Base-by-base conservation (phyloP, 1,139 yeast species). In the Cylindricascospora bacillispora region DNA sequence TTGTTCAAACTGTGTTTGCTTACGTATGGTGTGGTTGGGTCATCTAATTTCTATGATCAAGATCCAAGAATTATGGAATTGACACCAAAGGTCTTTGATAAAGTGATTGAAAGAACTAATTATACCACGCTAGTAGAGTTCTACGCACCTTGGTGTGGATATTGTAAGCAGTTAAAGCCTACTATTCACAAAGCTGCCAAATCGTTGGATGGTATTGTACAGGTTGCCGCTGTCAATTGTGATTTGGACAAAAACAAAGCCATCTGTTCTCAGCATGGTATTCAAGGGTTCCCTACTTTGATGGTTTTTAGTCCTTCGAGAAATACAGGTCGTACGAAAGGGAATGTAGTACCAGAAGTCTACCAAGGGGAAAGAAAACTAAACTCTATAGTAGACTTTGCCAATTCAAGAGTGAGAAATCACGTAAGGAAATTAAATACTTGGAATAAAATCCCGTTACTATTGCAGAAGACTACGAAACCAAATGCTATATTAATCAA, bases 121-220 rank as follows among this genome's bases (percentile, higher is more conserved):
- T 80, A 82, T 43, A 78, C 93, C 3, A 60, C 94, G 2, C 60
- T 86, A 5, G 92, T 89, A 13, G 86, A 85, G 56, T 89, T 86
- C 52, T 89, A 89, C 53, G 97, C 97, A 4, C 97, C 97, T 22
- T 89, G 97, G 97, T 89, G 97, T 61, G 85, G 86, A 1, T 73
- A 78, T 49, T 79, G 92, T 46, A 64, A 70, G 39, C 65, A 71
- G 36, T 53, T 79, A 36, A 64, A 66, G 38, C 68, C 70, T 3
- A 62, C 70, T 1, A 78, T 63, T 51, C 61, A 63, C 34, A 77
- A 74, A 45, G 70, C 78, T 13, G 93, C 83, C 9, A 70, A 68
- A 33, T 56, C 59, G 24, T 58, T 80, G 9, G 40, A 45, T 15
- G 53, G 54, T 2, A 56, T 72, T 31, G 74, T 74, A 13, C 73